Conservation (phyloP, 1,284 basidiomycete genomes). For the Caloboletus firmus region DNA sequence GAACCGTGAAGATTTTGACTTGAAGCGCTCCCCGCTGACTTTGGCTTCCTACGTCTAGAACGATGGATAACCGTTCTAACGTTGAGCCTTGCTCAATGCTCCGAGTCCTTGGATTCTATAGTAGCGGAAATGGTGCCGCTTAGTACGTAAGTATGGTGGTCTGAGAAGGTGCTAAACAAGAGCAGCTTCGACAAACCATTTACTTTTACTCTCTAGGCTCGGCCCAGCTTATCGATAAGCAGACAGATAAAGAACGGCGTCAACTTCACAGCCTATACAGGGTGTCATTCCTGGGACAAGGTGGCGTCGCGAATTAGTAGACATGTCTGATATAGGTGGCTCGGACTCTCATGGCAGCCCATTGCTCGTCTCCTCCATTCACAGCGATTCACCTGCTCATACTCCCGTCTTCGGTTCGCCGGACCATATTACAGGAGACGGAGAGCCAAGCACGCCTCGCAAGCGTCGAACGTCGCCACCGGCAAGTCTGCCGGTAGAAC, state of each 20-base stretch:
- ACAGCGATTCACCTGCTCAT: constrained; percentile 6
- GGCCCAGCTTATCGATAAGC: neutral
- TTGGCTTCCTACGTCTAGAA: neutral
- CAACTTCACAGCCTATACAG: too few species aligned
- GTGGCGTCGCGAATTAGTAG: neutral
- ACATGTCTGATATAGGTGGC: constrained; percentile 20
- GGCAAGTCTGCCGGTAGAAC: neutral
- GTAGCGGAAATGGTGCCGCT: constrained; percentile 4
- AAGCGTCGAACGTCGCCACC: constrained; percentile 19
- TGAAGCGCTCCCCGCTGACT: neutral
- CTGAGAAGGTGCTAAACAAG: neutral
- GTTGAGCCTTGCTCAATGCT: constrained; percentile 3
- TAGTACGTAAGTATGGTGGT: constrained; percentile 8
- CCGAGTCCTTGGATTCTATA: too few species aligned
- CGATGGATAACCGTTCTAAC: neutral
- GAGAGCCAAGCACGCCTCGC: constrained; percentile 19
- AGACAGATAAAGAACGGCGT: neutral
- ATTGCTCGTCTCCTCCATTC: constrained; percentile 9
- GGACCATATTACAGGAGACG: neutral
- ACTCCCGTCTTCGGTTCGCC: constrained; percentile 6
- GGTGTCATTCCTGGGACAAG: neutral
- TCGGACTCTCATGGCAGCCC: neutral
- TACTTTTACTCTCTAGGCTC: neutral
- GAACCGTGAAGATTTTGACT: neutral
- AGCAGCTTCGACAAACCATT: constrained; percentile 1